Evolutionary conservation across 164 flowering plant genomes (phyloP), one percentile per base, ranked within the genome.

Genomic region (Vitis rotundifolia): DNA sequence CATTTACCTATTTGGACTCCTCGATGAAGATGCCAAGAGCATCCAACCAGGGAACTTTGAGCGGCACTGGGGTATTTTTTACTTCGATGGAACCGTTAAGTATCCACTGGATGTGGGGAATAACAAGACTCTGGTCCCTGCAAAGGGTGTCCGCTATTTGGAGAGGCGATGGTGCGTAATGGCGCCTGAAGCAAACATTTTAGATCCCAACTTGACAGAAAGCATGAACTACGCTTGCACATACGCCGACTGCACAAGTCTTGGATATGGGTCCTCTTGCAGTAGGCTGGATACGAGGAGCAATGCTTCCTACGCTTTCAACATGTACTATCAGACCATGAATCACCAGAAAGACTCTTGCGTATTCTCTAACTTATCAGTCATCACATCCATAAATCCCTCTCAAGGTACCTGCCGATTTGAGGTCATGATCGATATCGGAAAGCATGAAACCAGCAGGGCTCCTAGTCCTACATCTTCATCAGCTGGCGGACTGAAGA

Each of bases 51-150:
- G 99, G 26, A 90, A 88, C 44, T 93, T 93, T 47, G 98, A 96
- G 82, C 74, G 99, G 50, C 99, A 96, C 66, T 93, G 99, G 97
- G 99, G 99, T 0, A 26, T 96, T 12, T 93, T 92, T 68, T 10
- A 86, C 54, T 96, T 48, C 48, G 97, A 96, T 58, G 98, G 99
- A 3, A 26, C 81, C 3, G 29, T 89, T 18, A 96, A 96, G 61
- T 93, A 96, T 79, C 61, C 65, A 0, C 60, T 96, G 31, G 66
- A 81, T 47, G 3, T 90, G 62, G 90, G 88, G 0, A 75, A 59
- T 0, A 84, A 86, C 1, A 68, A 72, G 47, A 68, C 31, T 0
- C 72, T 93, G 1, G 85, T 81, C 0, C 73, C 91, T 0, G 97
- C 97, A 0, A 90, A 81, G 74, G 92, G 91, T 1, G 99, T 96